These are phyloP conservation scores for Lindgomyces ingoldianus DNA, from an alignment of 495 filamentous ascomycete genomes.

Conservation along the genomic window DNA sequence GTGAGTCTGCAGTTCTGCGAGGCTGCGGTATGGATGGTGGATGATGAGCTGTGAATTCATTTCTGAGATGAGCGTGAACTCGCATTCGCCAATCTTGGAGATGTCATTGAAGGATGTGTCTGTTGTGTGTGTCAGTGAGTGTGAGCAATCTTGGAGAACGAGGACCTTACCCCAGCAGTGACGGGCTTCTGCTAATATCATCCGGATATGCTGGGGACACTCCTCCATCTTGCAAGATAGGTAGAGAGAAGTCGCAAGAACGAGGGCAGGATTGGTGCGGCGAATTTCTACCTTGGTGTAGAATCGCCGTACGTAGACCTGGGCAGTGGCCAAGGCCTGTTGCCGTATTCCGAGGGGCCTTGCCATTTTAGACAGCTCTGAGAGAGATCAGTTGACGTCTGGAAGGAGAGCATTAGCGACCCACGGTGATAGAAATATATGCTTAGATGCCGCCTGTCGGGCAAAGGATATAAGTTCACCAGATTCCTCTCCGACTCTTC, in stretches of 20 bases:
- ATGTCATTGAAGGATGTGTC: conserved; percentile 67
- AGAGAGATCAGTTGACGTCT: conserved; percentile 7
- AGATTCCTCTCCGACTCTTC: conserved; percentile 70
- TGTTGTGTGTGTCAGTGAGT: conserved; percentile 15
- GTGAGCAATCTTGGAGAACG: conserved; percentile 12
- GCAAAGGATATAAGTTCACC: conserved; percentile 76
- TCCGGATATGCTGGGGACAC: conserved; percentile 91
- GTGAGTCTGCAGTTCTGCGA: conserved; percentile 69
- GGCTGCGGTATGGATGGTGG: conserved; percentile 93
- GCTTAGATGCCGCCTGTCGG: conserved; percentile 76
- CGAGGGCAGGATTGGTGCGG: conserved; percentile 88
- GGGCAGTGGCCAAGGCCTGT: conserved; percentile 91
- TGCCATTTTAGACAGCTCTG: conserved; percentile 80
- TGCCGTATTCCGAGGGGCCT: conserved; percentile 77
- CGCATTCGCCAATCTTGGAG: conserved; percentile 90
- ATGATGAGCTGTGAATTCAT: conserved; percentile 93
- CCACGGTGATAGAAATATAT: conserved; percentile 91
- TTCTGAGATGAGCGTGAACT: conserved; percentile 93
- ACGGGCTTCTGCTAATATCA: conserved; percentile 83
- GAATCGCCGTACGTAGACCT: conserved; percentile 91
- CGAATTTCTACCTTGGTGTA: conserved; percentile 90
- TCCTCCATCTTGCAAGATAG: conserved; percentile 99
- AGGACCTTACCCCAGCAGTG: conserved; percentile 70
- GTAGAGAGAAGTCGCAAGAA: conserved; percentile 88
- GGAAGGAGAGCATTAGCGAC: conserved; percentile 30